Percentiles rank a stretch among this genome's conserved stretches.
Conservation (phyloP, 2,329 filamentous ascomycete species). For the Botrytis pseudocinerea region DNA sequence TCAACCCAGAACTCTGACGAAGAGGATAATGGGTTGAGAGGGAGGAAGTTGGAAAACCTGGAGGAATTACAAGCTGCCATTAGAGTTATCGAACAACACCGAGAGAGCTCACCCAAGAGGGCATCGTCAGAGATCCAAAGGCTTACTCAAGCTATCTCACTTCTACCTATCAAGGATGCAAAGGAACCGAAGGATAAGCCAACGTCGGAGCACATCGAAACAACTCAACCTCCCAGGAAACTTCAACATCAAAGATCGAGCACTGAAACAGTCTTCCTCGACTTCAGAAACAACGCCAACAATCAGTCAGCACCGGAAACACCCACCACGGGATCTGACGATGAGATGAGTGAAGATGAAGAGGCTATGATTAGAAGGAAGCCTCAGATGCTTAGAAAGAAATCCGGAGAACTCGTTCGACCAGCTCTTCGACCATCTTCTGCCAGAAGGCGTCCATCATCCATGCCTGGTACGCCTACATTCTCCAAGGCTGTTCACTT, state of each 20-base stretch:
- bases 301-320: slow-evolving; percentile 46
- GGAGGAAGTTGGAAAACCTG: slow-evolving; percentile 37
- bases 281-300: slow-evolving; percentile 36
- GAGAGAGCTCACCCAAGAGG: slow-evolving; percentile 56
- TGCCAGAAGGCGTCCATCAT: slow-evolving; percentile 76
- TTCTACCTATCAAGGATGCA: slow-evolving; percentile 40
- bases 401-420: slow-evolving; percentile 94
- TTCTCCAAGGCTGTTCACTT: slow-evolving; percentile 99
- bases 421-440: slow-evolving; percentile 82
- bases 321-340: slow-evolving; percentile 57
- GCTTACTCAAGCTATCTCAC: slow-evolving; percentile 36
- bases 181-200: slow-evolving; percentile 40
- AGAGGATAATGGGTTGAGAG: slow-evolving; percentile 53
- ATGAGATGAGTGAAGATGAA: slow-evolving; percentile 55
- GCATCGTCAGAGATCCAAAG: slow-evolving; percentile 31
- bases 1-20: slow-evolving; percentile 81
- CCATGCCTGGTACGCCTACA: slow-evolving; percentile 95
- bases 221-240: slow-evolving; percentile 31
- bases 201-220: slow-evolving; percentile 27
- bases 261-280: slow-evolving; percentile 50
- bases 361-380: slow-evolving; percentile 60
- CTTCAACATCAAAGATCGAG: slow-evolving; percentile 38
- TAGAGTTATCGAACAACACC: slow-evolving; percentile 70
- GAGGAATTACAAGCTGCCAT: slow-evolving; percentile 78
- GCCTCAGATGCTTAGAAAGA: slow-evolving; percentile 95